Conservation (phyloP, 768 basidiomycete genomes). For the Kwoniella sp. region DNA sequence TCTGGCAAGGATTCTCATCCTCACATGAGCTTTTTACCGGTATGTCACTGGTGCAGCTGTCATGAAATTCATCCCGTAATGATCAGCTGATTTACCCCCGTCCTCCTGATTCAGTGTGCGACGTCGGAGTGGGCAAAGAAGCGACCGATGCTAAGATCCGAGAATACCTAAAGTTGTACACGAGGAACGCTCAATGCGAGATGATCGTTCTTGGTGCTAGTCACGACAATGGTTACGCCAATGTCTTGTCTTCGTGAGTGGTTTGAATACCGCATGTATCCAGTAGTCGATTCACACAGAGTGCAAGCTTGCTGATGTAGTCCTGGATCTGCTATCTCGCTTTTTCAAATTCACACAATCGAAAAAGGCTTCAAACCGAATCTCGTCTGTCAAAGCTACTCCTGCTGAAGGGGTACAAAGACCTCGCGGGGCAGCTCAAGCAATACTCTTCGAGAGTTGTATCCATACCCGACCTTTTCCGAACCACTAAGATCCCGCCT, state of each 20-base stretch:
- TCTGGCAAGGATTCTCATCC: slow-evolving; percentile 45
- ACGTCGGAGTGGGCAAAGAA: slow-evolving; percentile 48
- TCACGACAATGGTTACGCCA: slow-evolving; percentile 47
- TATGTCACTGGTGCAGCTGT: slow-evolving; percentile 21
- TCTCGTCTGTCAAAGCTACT: slow-evolving; percentile 38
- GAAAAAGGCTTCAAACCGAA: slow-evolving; percentile 41
- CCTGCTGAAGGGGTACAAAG: slow-evolving; percentile 38
- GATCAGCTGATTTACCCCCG: neutral
- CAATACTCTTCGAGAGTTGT: slow-evolving; percentile 29
- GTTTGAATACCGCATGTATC: too few species aligned
- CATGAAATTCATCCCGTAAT: neutral
- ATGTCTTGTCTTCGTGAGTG: slow-evolving; percentile 38
- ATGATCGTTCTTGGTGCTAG: slow-evolving; percentile 41
- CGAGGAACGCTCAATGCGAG: slow-evolving; percentile 39
- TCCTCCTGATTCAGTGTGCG: slow-evolving; percentile 34
- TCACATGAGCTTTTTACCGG: slow-evolving; percentile 45
- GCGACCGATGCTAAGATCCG: slow-evolving; percentile 34
- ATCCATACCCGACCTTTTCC: slow-evolving; percentile 40
- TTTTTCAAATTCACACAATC: too few species aligned
- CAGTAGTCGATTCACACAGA: too few species aligned
- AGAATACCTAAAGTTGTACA: slow-evolving; percentile 40
- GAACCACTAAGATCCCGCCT: slow-evolving; percentile 17
- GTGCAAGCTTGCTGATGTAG: too few species aligned
- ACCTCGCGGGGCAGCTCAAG: slow-evolving; percentile 29
- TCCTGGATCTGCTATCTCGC: too few species aligned